phyloP scores from a whole-genome alignment of 2,329 filamentous ascomycete genomes.

The Aspergillus floridensis region DNA sequence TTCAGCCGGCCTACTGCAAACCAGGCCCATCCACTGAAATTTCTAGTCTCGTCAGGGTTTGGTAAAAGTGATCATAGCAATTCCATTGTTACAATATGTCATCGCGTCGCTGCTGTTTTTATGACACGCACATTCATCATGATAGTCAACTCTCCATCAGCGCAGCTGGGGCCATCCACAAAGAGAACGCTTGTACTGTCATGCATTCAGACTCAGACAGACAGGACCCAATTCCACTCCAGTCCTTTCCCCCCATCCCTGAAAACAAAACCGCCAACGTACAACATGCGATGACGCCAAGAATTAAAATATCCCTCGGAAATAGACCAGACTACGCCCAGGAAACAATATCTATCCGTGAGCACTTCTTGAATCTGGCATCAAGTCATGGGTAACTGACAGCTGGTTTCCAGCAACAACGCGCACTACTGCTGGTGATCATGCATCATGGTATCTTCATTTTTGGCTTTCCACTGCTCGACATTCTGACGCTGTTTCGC shows the following conservation, averaged over 20 bases:
- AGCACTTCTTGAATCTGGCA: no score
- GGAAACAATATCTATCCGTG: no score
- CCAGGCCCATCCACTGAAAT: neutral
- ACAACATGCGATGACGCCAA: no score
- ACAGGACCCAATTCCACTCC: no score
- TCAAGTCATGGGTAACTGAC: no score
- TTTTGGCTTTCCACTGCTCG: slow-evolving; percentile 8
- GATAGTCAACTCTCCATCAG: neutral
- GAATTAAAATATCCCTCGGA: no score
- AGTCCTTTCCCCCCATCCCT: no score
- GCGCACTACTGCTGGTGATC: neutral
- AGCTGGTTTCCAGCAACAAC: neutral
- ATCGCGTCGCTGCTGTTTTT: no score
- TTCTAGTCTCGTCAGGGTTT: neutral
- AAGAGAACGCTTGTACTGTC: no score
- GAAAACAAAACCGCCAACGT: no score
- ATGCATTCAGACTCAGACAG: no score
- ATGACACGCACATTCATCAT: neutral
- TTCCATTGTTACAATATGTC: neutral
- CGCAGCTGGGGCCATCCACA: neutral
- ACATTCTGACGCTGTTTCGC: slow-evolving; percentile 8
- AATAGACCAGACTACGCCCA: no score
- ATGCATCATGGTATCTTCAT: neutral
- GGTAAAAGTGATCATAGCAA: neutral
- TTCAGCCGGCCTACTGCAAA: neutral